Percentiles rank a stretch among this genome's conserved stretches.
These are phyloP conservation scores for Actinomortierella ambigua DNA, from an alignment of 371 early-diverging fungal genomes.

Conservation along the genomic window DNA sequence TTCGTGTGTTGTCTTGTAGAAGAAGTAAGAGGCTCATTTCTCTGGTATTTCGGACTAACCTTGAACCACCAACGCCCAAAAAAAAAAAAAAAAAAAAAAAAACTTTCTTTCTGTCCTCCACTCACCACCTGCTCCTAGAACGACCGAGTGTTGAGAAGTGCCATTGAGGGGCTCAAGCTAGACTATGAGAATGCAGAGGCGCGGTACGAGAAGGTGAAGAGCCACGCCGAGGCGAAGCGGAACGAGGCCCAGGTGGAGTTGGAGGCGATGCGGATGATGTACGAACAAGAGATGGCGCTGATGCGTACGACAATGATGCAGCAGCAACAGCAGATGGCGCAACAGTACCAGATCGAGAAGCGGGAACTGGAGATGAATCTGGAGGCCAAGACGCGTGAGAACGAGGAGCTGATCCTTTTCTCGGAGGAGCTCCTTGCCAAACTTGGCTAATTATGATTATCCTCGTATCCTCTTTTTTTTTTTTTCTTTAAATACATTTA, in stretches of 20 bases:
- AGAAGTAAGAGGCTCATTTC: no score
- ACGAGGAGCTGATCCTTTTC: slow-evolving; percentile 36
- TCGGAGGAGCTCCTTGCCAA: slow-evolving; percentile 41
- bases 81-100: no score
- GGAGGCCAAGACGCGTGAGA: slow-evolving; percentile 39
- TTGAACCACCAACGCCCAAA: no score
- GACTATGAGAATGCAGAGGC: slow-evolving; percentile 41
- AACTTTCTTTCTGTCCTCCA: slow-evolving; percentile 2
- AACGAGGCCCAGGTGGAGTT: slow-evolving; percentile 24
- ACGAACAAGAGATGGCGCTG: slow-evolving; percentile 28
- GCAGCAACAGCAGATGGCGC: slow-evolving; percentile 32
- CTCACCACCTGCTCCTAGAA: no score
- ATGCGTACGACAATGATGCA: slow-evolving; percentile 19
- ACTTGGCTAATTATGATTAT: slow-evolving; percentile 13
- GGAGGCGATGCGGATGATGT: slow-evolving; percentile 28
- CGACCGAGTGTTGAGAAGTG: slow-evolving; percentile 28
- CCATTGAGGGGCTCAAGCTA: slow-evolving; percentile 33
- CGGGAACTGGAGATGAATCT: slow-evolving; percentile 35
- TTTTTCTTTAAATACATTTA: no score
- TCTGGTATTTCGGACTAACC: neutral
- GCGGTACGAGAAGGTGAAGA: slow-evolving; percentile 31
- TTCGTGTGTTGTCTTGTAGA: neutral
- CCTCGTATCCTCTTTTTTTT: no score
- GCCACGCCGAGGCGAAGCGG: slow-evolving; percentile 32
- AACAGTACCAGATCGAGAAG: no score